These are phyloP conservation scores for Rhododendron molle DNA, from an alignment of 148 eudicot genomes.

Conservation along the genomic window DNA sequence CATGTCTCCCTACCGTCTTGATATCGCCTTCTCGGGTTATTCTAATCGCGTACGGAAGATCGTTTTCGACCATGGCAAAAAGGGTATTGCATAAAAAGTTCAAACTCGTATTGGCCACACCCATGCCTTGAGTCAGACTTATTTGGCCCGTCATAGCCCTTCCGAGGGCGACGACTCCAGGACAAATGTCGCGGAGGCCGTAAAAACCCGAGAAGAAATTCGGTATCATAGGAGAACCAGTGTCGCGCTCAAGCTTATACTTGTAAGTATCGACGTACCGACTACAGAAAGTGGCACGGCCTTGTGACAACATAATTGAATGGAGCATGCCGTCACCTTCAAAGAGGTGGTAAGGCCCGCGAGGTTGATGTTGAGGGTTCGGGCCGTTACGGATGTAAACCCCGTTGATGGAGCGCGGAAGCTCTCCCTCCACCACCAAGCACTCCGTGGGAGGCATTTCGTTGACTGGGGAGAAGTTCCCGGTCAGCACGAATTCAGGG, in stretches of 20 bases:
- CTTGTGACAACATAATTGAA: conserved; percentile 11
- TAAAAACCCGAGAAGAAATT: conserved; percentile 13
- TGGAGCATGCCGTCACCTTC: conserved; percentile 33
- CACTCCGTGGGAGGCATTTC: conserved; percentile 7
- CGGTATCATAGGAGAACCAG: conserved; percentile 14
- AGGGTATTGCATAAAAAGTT: background rate
- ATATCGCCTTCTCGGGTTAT: conserved; percentile 15
- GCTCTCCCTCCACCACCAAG: background rate
- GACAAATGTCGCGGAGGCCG: background rate
- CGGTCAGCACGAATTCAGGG: conserved; percentile 4
- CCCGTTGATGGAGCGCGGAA: background rate
- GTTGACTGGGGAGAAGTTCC: background rate
- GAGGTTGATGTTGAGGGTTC: conserved; percentile 6
- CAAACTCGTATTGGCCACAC: conserved; percentile 3
- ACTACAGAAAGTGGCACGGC: conserved; percentile 17
- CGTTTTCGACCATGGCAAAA: background rate
- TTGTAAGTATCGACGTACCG: conserved; percentile 23
- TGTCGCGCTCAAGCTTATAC: conserved; percentile 10
- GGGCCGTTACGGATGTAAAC: conserved; percentile 9
- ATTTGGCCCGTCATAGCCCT: background rate
- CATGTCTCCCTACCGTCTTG: background rate
- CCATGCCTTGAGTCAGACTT: background rate
- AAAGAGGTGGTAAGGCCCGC: conserved; percentile 25
- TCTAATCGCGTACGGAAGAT: conserved; percentile 6
- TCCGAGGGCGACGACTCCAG: background rate